Evolutionary conservation across 1,139 yeast species (phyloP).

Genomic region (Geotrichum phurueaensis): DNA sequence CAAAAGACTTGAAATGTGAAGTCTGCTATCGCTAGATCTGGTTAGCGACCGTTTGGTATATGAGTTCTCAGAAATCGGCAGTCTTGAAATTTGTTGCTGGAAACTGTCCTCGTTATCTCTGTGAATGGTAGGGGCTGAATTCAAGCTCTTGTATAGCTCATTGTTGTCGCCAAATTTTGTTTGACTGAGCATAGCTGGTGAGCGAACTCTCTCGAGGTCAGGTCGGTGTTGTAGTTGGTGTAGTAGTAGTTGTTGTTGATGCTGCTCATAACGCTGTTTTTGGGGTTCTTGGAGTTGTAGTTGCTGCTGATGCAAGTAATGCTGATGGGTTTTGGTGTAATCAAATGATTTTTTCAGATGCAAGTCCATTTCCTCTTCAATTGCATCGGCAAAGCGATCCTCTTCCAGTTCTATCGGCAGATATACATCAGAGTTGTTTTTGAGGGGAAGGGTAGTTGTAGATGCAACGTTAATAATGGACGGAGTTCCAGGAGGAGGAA

Average conservation of each 20-base stretch:
- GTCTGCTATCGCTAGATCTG: constrained; percentile 1
- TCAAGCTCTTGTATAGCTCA: constrained; percentile 3
- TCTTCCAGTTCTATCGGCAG: constrained; percentile 38
- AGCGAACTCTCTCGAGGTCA: background rate
- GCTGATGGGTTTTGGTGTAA: background rate
- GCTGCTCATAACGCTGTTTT: background rate
- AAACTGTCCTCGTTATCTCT: constrained; percentile 4
- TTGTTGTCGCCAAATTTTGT: background rate
- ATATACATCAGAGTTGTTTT: constrained; percentile 5
- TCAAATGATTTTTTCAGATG: background rate
- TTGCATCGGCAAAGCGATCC: background rate
- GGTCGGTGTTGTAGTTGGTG: background rate
- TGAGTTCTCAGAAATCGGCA: background rate
- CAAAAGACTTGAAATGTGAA: constrained; percentile 9
- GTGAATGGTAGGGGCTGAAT: constrained; percentile 8
- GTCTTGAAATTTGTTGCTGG: background rate
- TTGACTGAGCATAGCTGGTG: background rate
- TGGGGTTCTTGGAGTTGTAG: background rate
- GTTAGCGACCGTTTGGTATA: background rate
- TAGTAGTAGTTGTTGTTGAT: background rate
- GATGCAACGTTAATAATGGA: background rate
- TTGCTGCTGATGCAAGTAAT: background rate
- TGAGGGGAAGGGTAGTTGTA: background rate
- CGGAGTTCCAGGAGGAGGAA: background rate
- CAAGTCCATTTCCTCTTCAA: constrained; percentile 14